Conservation (phyloP, 1,284 basidiomycete genomes). For the Puccinia novopanici region DNA sequence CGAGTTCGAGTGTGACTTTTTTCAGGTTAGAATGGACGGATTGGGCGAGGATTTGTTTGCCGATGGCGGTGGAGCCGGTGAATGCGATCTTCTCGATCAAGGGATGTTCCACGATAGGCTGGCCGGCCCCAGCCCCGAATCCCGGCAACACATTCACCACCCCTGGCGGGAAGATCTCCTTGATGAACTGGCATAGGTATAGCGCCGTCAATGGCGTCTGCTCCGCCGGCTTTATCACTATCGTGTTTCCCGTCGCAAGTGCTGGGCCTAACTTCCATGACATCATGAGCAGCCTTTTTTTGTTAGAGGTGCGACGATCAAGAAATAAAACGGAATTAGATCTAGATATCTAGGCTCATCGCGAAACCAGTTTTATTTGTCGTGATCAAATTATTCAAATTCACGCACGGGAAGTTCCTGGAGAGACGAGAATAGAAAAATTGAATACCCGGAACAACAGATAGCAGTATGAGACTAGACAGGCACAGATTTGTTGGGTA, state of each 20-base stretch:
- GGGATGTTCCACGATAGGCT: conserved; percentile 73
- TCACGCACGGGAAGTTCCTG: conserved; percentile 47
- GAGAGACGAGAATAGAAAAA: not conserved
- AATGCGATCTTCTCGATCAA: conserved; percentile 66
- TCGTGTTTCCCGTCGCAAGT: conserved; percentile 77
- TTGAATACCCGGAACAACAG: not conserved
- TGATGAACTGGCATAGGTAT: conserved; percentile 58
- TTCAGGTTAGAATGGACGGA: conserved; percentile 83
- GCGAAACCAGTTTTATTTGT: too few relatives aligned
- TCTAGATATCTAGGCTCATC: too few relatives aligned
- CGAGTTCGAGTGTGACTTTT: conserved; percentile 88
- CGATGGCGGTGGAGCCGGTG: conserved; percentile 71
- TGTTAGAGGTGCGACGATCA: not conserved
- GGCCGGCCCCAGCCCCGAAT: conserved; percentile 78
- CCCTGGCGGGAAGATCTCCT: conserved; percentile 84
- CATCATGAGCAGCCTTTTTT: conserved; percentile 68
- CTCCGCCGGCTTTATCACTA: conserved; percentile 86
- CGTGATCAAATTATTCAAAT: not conserved
- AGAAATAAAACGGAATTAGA: conserved; percentile 49
- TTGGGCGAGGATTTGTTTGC: conserved; percentile 79
- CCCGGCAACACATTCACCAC: conserved; percentile 79
- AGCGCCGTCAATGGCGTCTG: conserved; percentile 79
- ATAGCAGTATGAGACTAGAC: conserved; percentile 79
- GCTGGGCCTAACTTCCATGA: conserved; percentile 80
- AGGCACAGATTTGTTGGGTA: not conserved